Evolutionary conservation across 2,329 filamentous ascomycete species (phyloP).

Genomic region (Fusarium sublunatum): DNA sequence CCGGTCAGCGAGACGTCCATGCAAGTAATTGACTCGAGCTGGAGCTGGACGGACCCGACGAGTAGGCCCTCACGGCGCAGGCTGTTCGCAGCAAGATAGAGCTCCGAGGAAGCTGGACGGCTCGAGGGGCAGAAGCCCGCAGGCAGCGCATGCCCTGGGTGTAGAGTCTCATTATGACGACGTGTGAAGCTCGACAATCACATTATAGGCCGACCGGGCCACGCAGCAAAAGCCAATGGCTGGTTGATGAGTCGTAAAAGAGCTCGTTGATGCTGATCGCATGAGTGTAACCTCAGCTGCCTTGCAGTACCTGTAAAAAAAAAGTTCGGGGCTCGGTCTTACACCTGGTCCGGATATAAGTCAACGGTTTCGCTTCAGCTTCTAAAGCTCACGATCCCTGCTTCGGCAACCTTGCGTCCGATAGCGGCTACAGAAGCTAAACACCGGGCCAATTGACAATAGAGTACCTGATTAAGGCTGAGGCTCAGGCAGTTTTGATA

Average conservation of each 20-base stretch:
- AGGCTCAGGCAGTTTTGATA: slow-evolving; percentile 26
- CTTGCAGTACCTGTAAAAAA: background rate
- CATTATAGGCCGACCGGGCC: slow-evolving; percentile 26
- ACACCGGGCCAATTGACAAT: slow-evolving; percentile 21
- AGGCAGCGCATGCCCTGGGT: slow-evolving; percentile 46
- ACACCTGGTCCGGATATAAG: slow-evolving; percentile 34
- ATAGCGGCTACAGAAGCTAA: slow-evolving; percentile 25
- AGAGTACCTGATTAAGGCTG: slow-evolving; percentile 21
- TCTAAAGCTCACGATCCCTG: slow-evolving; percentile 28
- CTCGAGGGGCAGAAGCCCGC: slow-evolving; percentile 42
- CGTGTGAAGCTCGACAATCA: slow-evolving; percentile 34
- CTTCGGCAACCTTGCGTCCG: slow-evolving; percentile 26
- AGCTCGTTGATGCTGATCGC: slow-evolving; percentile 4
- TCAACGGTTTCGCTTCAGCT: slow-evolving; percentile 7
- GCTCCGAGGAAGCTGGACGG: slow-evolving; percentile 40
- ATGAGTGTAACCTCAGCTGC: slow-evolving; percentile 18
- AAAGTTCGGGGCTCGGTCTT: slow-evolving; percentile 37
- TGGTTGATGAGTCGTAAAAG: slow-evolving; percentile 1
- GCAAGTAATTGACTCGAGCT: slow-evolving; percentile 18
- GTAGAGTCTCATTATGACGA: slow-evolving; percentile 43
- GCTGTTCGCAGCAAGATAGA: slow-evolving; percentile 39
- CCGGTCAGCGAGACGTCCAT: slow-evolving; percentile 37
- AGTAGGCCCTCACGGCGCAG: slow-evolving; percentile 42
- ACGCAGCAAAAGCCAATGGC: slow-evolving; percentile 24
- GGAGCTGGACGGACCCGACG: slow-evolving; percentile 41